Percentiles rank a stretch among this genome's conserved stretches.
phyloP scores from a whole-genome alignment of 106 monocot species.

The Gastrodia elata region DNA sequence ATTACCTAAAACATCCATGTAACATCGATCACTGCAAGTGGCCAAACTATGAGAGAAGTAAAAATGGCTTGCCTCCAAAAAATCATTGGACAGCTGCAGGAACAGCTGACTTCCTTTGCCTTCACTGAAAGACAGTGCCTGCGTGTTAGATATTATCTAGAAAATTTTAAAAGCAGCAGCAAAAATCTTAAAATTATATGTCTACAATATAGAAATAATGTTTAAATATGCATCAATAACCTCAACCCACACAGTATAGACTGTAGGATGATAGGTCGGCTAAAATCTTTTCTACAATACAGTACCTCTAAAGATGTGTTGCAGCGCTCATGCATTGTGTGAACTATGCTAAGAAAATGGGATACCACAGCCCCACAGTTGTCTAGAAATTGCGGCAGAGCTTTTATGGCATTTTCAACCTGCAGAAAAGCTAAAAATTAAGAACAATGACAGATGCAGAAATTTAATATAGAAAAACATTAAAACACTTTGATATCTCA shows the following conservation, averaged over 20 bases:
- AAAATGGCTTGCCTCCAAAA: conserved; percentile 58
- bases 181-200: neutral
- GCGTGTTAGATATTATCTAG: conserved; percentile 6
- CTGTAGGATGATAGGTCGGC: neutral
- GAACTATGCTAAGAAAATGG: conserved; percentile 67
- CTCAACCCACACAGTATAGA: neutral
- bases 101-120: conserved; percentile 21
- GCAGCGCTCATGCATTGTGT: conserved; percentile 82
- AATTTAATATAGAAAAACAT: neutral
- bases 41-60: neutral
- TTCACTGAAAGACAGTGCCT: conserved; percentile 39
- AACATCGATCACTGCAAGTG: neutral
- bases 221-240: neutral
- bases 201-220: neutral
- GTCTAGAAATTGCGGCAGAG: conserved; percentile 46
- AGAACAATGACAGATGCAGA: neutral
- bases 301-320: conserved; percentile 67
- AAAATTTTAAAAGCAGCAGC: conserved; percentile 8
- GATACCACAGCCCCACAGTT: conserved; percentile 28
- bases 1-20: conserved; percentile 70
- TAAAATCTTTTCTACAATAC: neutral
- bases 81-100: conserved; percentile 48
- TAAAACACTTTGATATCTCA: neutral
- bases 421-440: conserved; percentile 19
- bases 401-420: conserved; percentile 70